These are phyloP conservation scores for Pythium myriotylum DNA, from an alignment of 352 stramenopile species.

Conservation along the genomic window DNA sequence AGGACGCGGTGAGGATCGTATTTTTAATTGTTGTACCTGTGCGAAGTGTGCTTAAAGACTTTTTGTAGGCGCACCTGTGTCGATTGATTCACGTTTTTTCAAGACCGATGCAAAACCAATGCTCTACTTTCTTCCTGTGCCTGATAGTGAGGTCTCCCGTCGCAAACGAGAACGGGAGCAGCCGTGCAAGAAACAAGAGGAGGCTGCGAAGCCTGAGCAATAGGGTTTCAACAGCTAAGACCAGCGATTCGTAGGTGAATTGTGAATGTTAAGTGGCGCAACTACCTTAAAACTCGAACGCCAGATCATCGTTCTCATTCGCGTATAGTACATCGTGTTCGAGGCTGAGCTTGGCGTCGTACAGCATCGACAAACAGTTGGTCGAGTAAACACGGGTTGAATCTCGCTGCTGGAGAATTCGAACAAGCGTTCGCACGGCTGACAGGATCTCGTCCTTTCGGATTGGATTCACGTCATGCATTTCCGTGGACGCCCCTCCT, in stretches of 20 bases:
- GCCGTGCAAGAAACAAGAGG: slow-evolving; percentile 10
- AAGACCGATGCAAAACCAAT: slow-evolving; percentile 79
- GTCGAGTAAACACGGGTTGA: slow-evolving; percentile 60
- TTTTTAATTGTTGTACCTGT: neutral
- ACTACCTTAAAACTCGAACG: slow-evolving; percentile 67
- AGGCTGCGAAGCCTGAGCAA: neutral
- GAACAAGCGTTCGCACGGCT: slow-evolving; percentile 70
- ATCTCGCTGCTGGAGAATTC: slow-evolving; percentile 70
- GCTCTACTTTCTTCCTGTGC: slow-evolving; percentile 81
- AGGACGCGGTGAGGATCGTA: slow-evolving; percentile 6
- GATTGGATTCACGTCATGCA: slow-evolving; percentile 84
- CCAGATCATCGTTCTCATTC: slow-evolving; percentile 61
- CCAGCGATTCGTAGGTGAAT: too few species aligned
- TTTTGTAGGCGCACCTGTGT: slow-evolving; percentile 19
- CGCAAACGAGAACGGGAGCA: slow-evolving; percentile 35
- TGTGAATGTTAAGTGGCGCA: neutral
- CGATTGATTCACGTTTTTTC: slow-evolving; percentile 76
- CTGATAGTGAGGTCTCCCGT: slow-evolving; percentile 56
- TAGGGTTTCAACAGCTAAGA: neutral
- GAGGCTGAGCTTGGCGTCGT: slow-evolving; percentile 82
- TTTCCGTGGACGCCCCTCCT: slow-evolving; percentile 12
- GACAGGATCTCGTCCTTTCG: slow-evolving; percentile 81
- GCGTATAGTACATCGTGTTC: slow-evolving; percentile 83
- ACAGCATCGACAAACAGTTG: slow-evolving; percentile 75
- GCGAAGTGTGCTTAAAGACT: slow-evolving; percentile 12